These are phyloP conservation scores for Ogataea wickerhamii DNA, from an alignment of 805 yeast genomes.

Conservation along the genomic window DNA sequence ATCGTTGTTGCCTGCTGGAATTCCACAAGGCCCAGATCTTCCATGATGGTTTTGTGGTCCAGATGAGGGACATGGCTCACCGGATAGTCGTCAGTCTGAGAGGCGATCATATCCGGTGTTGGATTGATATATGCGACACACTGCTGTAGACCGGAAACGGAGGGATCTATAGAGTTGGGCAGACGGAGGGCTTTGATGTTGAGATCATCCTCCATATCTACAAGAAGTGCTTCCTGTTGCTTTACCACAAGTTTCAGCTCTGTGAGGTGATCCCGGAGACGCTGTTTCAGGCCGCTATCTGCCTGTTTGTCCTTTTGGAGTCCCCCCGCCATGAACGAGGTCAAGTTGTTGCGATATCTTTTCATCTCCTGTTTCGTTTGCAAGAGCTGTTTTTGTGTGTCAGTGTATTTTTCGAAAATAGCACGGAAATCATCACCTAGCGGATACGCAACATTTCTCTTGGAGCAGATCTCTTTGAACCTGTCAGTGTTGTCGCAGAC, in stretches of 20 bases:
- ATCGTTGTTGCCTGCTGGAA: constrained; percentile 67
- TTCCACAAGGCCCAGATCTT: constrained; percentile 62
- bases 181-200: constrained; percentile 42
- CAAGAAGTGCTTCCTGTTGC: constrained; percentile 23
- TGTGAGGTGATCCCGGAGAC: constrained; percentile 18
- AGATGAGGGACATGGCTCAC: constrained; percentile 20
- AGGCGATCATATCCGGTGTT: constrained; percentile 19
- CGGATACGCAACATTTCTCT: constrained; percentile 33
- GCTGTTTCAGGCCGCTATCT: constrained; percentile 7
- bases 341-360: constrained; percentile 18
- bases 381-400: constrained; percentile 12
- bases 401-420: constrained; percentile 16
- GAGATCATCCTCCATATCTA: constrained; percentile 35
- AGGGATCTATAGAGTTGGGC: constrained; percentile 59
- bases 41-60: constrained; percentile 75
- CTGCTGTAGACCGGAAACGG: constrained; percentile 42
- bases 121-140: constrained; percentile 54
- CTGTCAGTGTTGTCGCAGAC: constrained; percentile 28
- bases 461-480: constrained; percentile 29
- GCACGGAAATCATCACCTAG: constrained; percentile 19
- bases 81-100: constrained; percentile 14
- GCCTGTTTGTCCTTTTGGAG: constrained; percentile 8
- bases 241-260: constrained; percentile 31
- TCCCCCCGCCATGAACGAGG: constrained; percentile 11
- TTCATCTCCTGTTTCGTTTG: constrained; percentile 23